phyloP scores from a whole-genome alignment of 495 filamentous ascomycete species.

The Bathelium albidoporum region DNA sequence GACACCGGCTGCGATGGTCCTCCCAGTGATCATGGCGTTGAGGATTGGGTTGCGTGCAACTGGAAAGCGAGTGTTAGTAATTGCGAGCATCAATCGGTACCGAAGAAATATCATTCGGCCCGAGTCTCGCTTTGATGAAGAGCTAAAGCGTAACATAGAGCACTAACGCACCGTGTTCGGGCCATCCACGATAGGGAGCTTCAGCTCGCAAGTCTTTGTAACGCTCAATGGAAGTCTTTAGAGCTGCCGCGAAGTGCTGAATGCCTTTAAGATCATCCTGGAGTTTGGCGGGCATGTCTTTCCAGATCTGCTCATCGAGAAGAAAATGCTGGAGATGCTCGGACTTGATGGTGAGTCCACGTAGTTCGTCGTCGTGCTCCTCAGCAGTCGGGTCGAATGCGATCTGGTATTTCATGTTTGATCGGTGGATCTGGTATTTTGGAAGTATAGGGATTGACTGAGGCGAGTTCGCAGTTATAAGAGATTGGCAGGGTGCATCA shows the following conservation, averaged over 20 bases:
- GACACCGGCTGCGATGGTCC: not conserved
- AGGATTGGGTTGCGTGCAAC: not conserved
- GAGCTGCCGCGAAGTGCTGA: conserved; percentile 25
- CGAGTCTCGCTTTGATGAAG: not conserved
- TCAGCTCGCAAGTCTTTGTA: conserved; percentile 13
- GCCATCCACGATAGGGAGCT: conserved; percentile 11
- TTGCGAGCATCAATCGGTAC: not conserved
- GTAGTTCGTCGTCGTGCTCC: conserved; percentile 18
- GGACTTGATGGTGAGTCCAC: conserved; percentile 27
- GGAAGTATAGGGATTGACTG: not conserved
- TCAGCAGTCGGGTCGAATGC: not conserved
- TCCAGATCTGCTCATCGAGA: conserved; percentile 18
- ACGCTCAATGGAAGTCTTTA: conserved; percentile 22
- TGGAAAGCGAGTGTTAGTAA: not conserved
- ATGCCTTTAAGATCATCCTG: conserved; percentile 12
- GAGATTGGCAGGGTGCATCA: not conserved
- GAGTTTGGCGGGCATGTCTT: conserved; percentile 16
- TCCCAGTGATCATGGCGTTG: not conserved
- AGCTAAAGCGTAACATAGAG: not conserved
- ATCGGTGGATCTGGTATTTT: not conserved
- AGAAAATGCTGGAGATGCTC: conserved; percentile 19
- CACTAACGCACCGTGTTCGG: not conserved
- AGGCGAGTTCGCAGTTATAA: not conserved
- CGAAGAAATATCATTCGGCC: not conserved
- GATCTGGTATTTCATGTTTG: conserved; percentile 3